Evolutionary conservation across 2,329 filamentous ascomycete species (phyloP), one percentile per base, ranked within the genome.

Genomic region (Cercospora berteroae): DNA sequence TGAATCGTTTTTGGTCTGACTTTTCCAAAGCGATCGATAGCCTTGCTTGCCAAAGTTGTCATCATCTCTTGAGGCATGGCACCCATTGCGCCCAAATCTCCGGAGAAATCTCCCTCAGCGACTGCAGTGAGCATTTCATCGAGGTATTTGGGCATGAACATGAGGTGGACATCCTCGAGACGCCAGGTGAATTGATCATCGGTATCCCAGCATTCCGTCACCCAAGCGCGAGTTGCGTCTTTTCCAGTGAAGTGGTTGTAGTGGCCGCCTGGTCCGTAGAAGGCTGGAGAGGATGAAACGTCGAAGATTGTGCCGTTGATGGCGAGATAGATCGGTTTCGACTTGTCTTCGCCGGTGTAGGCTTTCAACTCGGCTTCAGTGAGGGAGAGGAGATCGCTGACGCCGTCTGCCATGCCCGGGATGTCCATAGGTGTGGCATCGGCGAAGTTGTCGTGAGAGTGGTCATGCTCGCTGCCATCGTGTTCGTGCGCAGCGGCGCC

Each of bases 231-330:
- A 5, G 75, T 72, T 5, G 75, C 75, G 59, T 77, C 75, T 55
- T 69, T 67, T 39, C 74, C 75, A 23, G 72, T 71, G 64, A 77
- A 76, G 63, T 75, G 73, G 52, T 72, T 59, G 69, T 77, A 77
- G 60, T 73, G 72, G 4, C 75, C 75, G 13, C 73, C 71, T 1
- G 75, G 75, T 23, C 75, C 75, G 70, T 77, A 77, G 71, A 76
- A 76, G 60, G 67, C 62, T 16, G 72, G 75, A 2, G 60, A 65
- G 56, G 71, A 67, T 13, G 73, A 74, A 59, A 77, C 75, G 69
- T 77, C 75, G 70, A 73, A 76, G 67, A 77, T 74, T 39, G 72
- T 75, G 67, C 72, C 70, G 67, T 76, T 73, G 65, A 77, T 72
- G 59, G 71, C 75, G 63, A 77, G 70, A 63, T 74, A 74, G 68